These are phyloP conservation scores for Lodderomyces orthopsilosis DNA, from an alignment of 1,139 yeast genomes.

Conservation along the genomic window DNA sequence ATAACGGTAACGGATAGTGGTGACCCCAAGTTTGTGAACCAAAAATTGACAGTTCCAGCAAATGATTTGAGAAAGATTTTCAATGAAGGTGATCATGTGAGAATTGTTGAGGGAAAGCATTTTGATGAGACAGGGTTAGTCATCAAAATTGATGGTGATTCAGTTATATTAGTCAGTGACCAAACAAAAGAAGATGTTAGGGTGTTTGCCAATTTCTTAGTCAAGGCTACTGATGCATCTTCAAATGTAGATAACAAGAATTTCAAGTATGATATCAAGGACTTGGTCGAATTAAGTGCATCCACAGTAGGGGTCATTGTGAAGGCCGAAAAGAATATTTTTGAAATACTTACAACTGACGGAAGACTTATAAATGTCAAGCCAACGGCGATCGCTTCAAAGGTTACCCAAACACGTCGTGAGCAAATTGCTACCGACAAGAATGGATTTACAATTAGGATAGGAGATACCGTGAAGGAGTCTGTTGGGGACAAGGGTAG, in stretches of 20 bases:
- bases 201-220: conserved; percentile 85
- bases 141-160: conserved; percentile 75
- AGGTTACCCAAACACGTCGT: conserved; percentile 58
- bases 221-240: conserved; percentile 75
- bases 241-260: conserved; percentile 33
- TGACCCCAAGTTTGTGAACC: conserved; percentile 46
- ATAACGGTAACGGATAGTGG: conserved; percentile 55
- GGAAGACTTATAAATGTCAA: conserved; percentile 72
- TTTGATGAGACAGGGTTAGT: conserved; percentile 94
- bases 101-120: conserved; percentile 89
- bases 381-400: conserved; percentile 78
- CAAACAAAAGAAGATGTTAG: conserved; percentile 85
- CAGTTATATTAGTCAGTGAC: conserved; percentile 86
- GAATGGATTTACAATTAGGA: conserved; percentile 76
- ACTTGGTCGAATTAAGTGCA: conserved; percentile 84
- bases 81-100: conserved; percentile 90
- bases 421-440: conserved; percentile 86
- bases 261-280: conserved; percentile 82
- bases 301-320: conserved; percentile 87
- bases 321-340: conserved; percentile 83
- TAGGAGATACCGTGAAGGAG: conserved; percentile 92
- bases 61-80: conserved; percentile 82
- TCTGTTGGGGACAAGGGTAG: conserved; percentile 58
- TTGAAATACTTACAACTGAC: conserved; percentile 78
- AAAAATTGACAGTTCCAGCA: conserved; percentile 66